A percentile compares a stretch with the other conserved stretches of the same genome.
Evolutionary conservation across 768 basidiomycete species (phyloP).

Genomic region (Russula griseocarnosa): DNA sequence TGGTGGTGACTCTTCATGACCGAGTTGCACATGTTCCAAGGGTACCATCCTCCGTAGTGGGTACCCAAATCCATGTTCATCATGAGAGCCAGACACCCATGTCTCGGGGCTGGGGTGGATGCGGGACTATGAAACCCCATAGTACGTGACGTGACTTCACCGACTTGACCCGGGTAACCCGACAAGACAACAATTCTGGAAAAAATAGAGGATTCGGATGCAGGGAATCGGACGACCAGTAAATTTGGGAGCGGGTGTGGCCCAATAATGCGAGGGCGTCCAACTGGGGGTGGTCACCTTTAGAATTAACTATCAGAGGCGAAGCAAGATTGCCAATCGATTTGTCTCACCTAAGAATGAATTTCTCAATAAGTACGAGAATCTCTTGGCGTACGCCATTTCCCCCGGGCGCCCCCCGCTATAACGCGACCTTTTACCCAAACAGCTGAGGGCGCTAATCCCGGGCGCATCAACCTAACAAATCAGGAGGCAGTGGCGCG

Average conservation of each 20-base stretch:
- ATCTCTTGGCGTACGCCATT: slow-evolving; percentile 5
- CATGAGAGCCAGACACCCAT: slow-evolving; percentile 4
- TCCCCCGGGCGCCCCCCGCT: not conserved
- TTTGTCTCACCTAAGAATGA: not conserved
- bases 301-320: no score
- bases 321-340: not conserved
- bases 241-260: not conserved
- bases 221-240: not conserved
- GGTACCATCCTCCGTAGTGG: slow-evolving; percentile 27
- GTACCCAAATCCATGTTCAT: slow-evolving; percentile 19
- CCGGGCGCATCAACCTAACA: not conserved
- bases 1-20: not conserved
- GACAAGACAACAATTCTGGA: not conserved
- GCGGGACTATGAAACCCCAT: slow-evolving; percentile 6
- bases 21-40: slow-evolving; percentile 9
- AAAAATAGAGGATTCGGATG: not conserved
- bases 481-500: not conserved
- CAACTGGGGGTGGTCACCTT: not conserved
- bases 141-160: no score
- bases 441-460: not conserved
- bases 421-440: not conserved
- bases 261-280: not conserved
- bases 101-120: not conserved
- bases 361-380: not conserved
- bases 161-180: no score